Base-by-base conservation (phyloP, 2,329 filamentous ascomycete species). In the Hansfordia pulvinata region DNA sequence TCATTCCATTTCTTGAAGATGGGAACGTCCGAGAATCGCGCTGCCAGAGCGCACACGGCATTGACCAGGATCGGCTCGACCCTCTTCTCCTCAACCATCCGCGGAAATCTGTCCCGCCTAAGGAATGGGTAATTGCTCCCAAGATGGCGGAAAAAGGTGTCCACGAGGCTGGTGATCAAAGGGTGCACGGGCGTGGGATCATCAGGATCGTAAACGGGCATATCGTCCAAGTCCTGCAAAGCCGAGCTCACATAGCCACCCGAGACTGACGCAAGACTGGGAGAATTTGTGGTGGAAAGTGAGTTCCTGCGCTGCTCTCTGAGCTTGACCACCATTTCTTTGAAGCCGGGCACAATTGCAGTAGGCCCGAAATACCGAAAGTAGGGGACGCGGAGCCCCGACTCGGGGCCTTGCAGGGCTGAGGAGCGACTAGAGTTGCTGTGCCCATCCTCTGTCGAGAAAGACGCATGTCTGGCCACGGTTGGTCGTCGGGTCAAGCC, bases 341-440 rank as follows among this genome's bases (percentile, higher is more conserved):
- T 92, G 56, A 85, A 92, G 13, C 84, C 84, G 2, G 84, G 84
- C 27, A 90, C 82, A 43, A 93, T 93, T 35, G 84, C 85, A 1
- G 85, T 93, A 0, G 83, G 82, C 0, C 84, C 85, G 46, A 93
- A 90, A 51, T 90, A 93, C 33, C 85, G 66, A 42, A 93, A 93
- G 47, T 90, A 93, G 1, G 84, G 84, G 35, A 93, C 81, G 28
- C 77, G 68, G 42, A 78, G 60, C 33, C 35, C 18, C n/a, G 68
- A 60, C 46, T 67, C 61, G 17, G 57, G 50, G 38, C 67, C 58
- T 34, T 67, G 56, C 26, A 62, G 50, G 8, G 54, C 41, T 2
- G 62, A 60, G 13, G 63, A 67, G 16, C 50, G 52, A 29, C 49
- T 50, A 29, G 44, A 46, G 1, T 50, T 47, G 33, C 53, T 58